Evolutionary conservation across 2,329 filamentous ascomycete species (phyloP).

Genomic region (Botrytis aclada): DNA sequence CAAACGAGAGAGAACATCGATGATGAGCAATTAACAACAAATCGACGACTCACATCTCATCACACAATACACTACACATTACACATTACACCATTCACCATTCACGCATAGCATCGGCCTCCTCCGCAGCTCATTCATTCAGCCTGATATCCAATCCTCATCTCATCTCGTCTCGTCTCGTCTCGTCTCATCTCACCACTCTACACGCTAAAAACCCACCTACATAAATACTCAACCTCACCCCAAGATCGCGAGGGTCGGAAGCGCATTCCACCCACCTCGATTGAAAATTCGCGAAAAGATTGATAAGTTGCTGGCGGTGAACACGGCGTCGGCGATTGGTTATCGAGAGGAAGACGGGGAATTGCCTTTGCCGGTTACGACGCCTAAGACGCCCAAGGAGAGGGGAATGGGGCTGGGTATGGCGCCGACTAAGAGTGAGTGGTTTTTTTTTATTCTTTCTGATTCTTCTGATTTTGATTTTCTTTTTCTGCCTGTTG

Average conservation of each 20-base stretch:
- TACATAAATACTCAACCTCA: background rate
- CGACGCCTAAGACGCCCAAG: constrained; percentile 30
- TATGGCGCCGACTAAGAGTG: constrained; percentile 41
- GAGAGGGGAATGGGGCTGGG: background rate
- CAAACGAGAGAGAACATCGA: background rate
- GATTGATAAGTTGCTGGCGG: constrained; percentile 28
- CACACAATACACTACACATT: background rate
- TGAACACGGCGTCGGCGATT: constrained; percentile 26
- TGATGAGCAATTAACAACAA: background rate
- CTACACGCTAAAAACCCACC: background rate
- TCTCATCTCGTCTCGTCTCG: background rate
- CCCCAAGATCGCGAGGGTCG: constrained; percentile 31
- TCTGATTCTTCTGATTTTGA: background rate
- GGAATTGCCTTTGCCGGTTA: constrained; percentile 34
- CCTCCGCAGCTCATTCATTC: background rate
- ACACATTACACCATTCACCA: background rate
- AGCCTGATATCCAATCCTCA: background rate
- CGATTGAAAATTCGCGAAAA: constrained; percentile 32
- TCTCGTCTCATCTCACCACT: background rate
- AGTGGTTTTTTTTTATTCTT: background rate
- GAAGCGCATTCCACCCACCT: constrained; percentile 34
- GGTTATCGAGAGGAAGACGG: constrained; percentile 11
- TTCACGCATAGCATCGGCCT: background rate
- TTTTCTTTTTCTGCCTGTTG: too few relatives aligned
- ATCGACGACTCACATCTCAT: background rate